phyloP scores from a whole-genome alignment of 257 asterid species.

The Gynochthodes officinalis region DNA sequence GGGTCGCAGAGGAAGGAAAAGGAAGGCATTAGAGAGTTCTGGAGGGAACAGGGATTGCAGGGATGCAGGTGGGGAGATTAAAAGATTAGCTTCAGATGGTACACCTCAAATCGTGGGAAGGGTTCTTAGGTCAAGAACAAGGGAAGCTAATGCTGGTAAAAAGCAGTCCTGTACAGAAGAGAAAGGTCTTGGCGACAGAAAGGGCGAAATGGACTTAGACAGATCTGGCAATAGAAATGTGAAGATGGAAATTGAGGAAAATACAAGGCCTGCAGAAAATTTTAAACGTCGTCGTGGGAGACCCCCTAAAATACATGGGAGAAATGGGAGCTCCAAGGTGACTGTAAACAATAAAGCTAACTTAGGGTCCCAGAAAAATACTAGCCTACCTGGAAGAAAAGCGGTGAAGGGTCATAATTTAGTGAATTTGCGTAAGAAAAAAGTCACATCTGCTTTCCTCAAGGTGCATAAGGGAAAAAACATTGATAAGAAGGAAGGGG shows the following conservation, averaged over 20 bases:
- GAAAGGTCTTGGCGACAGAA: conserved; percentile 13
- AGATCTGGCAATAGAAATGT: not conserved
- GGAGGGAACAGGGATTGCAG: conserved; percentile 2
- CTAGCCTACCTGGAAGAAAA: conserved; percentile 18
- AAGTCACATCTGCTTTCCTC: not conserved
- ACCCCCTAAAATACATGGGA: conserved; percentile 27
- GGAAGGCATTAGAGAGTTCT: conserved; percentile 16
- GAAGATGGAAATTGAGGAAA: conserved; percentile 8
- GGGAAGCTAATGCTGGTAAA: conserved; percentile 44
- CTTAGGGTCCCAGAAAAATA: conserved; percentile 7
- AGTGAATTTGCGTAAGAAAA: conserved; percentile 6
- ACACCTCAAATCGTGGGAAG: conserved; percentile 38
- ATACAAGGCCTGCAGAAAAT: conserved; percentile 16
- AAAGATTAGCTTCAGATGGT: conserved; percentile 22
- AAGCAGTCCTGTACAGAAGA: conserved; percentile 31
- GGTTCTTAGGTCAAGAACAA: conserved; percentile 75
- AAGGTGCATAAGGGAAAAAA: not conserved
- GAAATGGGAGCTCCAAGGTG: conserved; percentile 17
- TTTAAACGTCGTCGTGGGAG: conserved; percentile 35
- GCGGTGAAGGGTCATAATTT: conserved; percentile 18
- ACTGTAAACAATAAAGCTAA: conserved; percentile 13
- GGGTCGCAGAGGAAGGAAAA: conserved; percentile 32
- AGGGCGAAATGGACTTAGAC: conserved; percentile 18
- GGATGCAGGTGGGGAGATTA: conserved; percentile 15
- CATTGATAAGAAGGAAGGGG: conserved; percentile 24